Evolutionary conservation across 1,139 yeast species (phyloP).

Genomic region (Spencermartinsiella ligniputridi): DNA sequence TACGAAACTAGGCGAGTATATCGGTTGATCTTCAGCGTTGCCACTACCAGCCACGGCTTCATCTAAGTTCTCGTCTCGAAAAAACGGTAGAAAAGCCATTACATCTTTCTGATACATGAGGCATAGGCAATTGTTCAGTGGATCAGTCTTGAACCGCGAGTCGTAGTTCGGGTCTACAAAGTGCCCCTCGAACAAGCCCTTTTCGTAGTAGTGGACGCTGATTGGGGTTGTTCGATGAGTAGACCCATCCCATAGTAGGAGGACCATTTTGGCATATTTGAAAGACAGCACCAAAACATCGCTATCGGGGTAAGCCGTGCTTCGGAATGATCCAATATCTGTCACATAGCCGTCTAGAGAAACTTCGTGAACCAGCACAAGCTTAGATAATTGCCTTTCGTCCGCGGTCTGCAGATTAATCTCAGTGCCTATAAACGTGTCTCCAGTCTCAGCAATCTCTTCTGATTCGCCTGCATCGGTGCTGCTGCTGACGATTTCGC

Average conservation of each 20-base stretch:
- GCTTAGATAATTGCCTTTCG: slow-evolving; percentile 33
- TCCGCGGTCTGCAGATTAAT: slow-evolving; percentile 24
- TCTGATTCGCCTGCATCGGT: slow-evolving; percentile 16
- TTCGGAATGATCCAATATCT: slow-evolving; percentile 51
- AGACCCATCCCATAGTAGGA: slow-evolving; percentile 65
- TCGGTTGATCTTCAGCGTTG: slow-evolving; percentile 14
- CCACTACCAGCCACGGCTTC: slow-evolving; percentile 15
- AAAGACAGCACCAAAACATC: slow-evolving; percentile 69
- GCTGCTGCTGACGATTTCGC: slow-evolving; percentile 15
- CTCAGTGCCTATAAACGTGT: slow-evolving; percentile 29
- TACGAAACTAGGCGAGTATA: slow-evolving; percentile 39
- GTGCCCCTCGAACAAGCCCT: slow-evolving; percentile 43
- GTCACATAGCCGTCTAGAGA: slow-evolving; percentile 67
- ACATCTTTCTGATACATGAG: slow-evolving; percentile 61
- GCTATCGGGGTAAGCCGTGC: slow-evolving; percentile 45
- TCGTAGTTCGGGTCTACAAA: slow-evolving; percentile 42
- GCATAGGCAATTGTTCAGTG: slow-evolving; percentile 57
- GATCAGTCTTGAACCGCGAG: slow-evolving; percentile 60
- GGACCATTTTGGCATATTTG: slow-evolving; percentile 69
- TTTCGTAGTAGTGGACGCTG: slow-evolving; percentile 85
- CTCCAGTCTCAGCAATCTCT: slow-evolving; percentile 17
- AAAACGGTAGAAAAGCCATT: slow-evolving; percentile 71
- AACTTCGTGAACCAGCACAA: slow-evolving; percentile 61
- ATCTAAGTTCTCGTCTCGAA: slow-evolving; percentile 37
- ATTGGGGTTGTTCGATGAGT: slow-evolving; percentile 56